phyloP scores from a whole-genome alignment of 2,329 filamentous ascomycete species.

The Beauveria varroae region DNA sequence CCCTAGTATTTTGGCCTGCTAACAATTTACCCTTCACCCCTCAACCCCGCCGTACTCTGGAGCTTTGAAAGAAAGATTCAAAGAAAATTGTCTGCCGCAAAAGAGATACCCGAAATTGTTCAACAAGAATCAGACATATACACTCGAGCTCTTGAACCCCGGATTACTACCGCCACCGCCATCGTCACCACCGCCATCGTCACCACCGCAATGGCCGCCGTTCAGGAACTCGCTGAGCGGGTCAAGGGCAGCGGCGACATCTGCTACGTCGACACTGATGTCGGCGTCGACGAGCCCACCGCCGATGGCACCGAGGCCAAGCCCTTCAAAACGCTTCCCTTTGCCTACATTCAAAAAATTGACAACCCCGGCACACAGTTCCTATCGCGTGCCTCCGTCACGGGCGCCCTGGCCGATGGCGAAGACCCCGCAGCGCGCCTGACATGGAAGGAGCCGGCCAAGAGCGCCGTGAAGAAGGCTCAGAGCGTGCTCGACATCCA shows the following conservation, averaged over 20 bases:
- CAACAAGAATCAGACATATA: not conserved
- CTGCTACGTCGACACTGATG: constrained; percentile 75
- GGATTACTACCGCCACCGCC: not conserved
- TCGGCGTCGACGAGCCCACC: constrained; percentile 61
- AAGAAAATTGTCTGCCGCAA: not conserved
- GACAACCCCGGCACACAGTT: constrained; percentile 53
- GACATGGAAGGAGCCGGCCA: constrained; percentile 75
- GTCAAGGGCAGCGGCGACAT: constrained; percentile 36
- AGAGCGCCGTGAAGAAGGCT: constrained; percentile 81
- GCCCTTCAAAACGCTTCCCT: constrained; percentile 75
- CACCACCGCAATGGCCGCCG: constrained; percentile 26
- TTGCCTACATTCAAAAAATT: constrained; percentile 67
- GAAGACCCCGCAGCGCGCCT: constrained; percentile 57
- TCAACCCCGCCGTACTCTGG: constrained; percentile 8
- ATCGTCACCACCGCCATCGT: constrained; percentile 2
- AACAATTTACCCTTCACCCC: not conserved
- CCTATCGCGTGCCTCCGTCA: constrained; percentile 60
- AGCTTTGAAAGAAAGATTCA: not conserved
- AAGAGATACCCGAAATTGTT: not conserved
- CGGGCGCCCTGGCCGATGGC: constrained; percentile 50
- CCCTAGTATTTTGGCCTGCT: not conserved
- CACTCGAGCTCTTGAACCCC: not conserved
- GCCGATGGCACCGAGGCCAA: constrained; percentile 62
- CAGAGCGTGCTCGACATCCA: constrained; percentile 65
- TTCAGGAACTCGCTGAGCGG: constrained; percentile 44